phyloP scores from a whole-genome alignment of 2,329 filamentous ascomycete species.

The Sarocladium strictum region DNA sequence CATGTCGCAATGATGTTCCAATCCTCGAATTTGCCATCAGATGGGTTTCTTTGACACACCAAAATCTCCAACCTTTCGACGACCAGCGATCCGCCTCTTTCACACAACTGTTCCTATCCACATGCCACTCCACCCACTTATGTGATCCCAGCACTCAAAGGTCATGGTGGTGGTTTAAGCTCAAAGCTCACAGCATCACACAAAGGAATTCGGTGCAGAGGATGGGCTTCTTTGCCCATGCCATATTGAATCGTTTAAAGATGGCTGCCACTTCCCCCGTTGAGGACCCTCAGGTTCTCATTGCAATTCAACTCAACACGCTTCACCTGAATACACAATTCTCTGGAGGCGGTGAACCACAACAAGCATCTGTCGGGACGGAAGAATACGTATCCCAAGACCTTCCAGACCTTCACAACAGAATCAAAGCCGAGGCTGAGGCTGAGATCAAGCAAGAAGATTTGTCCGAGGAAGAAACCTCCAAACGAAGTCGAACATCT shows the following conservation, averaged over 20 bases:
- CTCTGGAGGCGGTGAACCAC: slow-evolving; percentile 4
- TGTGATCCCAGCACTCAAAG: background rate
- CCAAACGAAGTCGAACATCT: background rate
- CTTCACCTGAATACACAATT: background rate
- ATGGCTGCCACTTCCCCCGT: background rate
- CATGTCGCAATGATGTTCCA: background rate
- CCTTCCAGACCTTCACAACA: background rate
- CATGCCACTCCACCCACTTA: background rate
- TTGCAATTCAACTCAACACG: background rate
- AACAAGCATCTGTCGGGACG: background rate
- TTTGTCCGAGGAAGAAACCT: background rate
- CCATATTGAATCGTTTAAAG: background rate
- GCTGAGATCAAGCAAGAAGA: background rate
- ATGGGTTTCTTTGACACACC: too few species aligned
- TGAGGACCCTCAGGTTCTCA: background rate
- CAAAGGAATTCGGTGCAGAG: background rate
- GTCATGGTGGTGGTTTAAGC: background rate
- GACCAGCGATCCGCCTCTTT: background rate
- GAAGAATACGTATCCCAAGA: background rate
- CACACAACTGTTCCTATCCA: background rate
- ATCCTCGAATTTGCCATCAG: background rate
- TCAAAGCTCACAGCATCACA: background rate
- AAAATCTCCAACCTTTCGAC: too few species aligned
- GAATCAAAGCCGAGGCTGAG: background rate
- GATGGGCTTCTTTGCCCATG: slow-evolving; percentile 1